These are phyloP conservation scores for Cudoniella acicularis DNA, from an alignment of 495 filamentous ascomycete genomes.

Conservation along the genomic window DNA sequence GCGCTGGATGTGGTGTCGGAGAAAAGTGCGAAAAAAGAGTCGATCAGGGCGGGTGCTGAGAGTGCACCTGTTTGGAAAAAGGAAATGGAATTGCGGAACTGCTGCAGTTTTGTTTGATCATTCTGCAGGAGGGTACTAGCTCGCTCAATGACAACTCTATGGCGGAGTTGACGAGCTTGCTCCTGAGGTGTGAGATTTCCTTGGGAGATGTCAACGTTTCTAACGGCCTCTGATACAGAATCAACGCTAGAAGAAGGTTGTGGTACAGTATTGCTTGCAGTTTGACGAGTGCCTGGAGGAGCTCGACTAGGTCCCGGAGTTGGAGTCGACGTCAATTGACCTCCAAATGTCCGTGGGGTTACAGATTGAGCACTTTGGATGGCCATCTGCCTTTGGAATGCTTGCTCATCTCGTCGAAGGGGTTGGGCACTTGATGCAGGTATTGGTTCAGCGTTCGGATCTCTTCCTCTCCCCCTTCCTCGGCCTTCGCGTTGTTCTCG, in stretches of 20 bases:
- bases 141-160: conserved; percentile 77
- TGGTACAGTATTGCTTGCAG: conserved; percentile 13
- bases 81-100: conserved; percentile 76
- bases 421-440: conserved; percentile 79
- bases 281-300: conserved; percentile 31
- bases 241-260: conserved; percentile 16
- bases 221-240: conserved; percentile 26
- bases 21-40: conserved; percentile 76
- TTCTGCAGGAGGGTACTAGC: conserved; percentile 76
- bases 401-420: conserved; percentile 79
- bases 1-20: conserved; percentile 69
- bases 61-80: conserved; percentile 64
- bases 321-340: conserved; percentile 60
- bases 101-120: conserved; percentile 62
- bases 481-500: conserved; percentile 39
- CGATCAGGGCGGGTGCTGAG: conserved; percentile 70
- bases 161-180: conserved; percentile 72
- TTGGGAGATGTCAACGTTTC: conserved; percentile 26
- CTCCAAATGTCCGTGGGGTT: conserved; percentile 75
- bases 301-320: conserved; percentile 26
- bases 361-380: conserved; percentile 82
- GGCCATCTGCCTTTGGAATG: conserved; percentile 89
- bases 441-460: conserved; percentile 70
- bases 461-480: conserved; percentile 47
- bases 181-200: conserved; percentile 61